Percentiles rank a stretch among this genome's conserved stretches.
Evolutionary conservation across 2,329 filamentous ascomycete genomes (phyloP).

Genomic region (Aureobasidium sp.): DNA sequence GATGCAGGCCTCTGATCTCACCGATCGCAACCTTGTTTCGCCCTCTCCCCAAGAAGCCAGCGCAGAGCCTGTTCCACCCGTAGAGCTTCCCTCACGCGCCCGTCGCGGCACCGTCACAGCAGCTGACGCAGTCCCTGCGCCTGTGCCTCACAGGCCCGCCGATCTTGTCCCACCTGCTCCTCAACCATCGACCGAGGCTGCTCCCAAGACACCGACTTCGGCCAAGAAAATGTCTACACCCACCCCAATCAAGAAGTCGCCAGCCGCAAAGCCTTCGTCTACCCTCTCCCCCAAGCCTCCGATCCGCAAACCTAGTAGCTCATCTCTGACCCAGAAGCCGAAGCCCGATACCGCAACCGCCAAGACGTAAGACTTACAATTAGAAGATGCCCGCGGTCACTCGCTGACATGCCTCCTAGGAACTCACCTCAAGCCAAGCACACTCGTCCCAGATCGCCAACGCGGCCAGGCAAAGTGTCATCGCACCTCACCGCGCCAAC

Average conservation of each 20-base stretch:
- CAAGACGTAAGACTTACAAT: slow-evolving; percentile 26
- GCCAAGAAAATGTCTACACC: slow-evolving; percentile 23
- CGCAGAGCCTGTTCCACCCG: not conserved
- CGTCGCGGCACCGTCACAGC: slow-evolving; percentile 13
- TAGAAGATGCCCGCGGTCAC: not conserved
- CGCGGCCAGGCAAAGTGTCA: slow-evolving; percentile 59
- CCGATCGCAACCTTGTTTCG: slow-evolving; percentile 18
- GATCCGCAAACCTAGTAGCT: slow-evolving; percentile 23
- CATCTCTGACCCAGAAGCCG: slow-evolving; percentile 26
- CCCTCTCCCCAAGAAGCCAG: not conserved
- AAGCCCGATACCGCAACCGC: slow-evolving; percentile 24
- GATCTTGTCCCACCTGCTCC: not conserved
- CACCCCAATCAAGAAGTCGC: slow-evolving; percentile 15
- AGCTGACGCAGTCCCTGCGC: not conserved
- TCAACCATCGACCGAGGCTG: not conserved
- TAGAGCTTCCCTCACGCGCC: slow-evolving; percentile 15
- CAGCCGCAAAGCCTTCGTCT: slow-evolving; percentile 15
- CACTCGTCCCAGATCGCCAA: slow-evolving; percentile 57
- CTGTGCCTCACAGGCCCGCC: not conserved
- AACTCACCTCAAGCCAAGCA: slow-evolving; percentile 23
- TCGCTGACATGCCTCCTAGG: not conserved
- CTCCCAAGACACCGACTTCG: slow-evolving; percentile 16
- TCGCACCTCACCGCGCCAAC: slow-evolving; percentile 64
- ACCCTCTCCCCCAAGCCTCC: slow-evolving; percentile 14
- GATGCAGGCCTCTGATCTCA: slow-evolving; percentile 22